Percentiles rank a stretch among this genome's conserved stretches.
These are phyloP conservation scores for Stramenopiles sp. DNA, from an alignment of 352 stramenopile species.

Conservation along the genomic window DNA sequence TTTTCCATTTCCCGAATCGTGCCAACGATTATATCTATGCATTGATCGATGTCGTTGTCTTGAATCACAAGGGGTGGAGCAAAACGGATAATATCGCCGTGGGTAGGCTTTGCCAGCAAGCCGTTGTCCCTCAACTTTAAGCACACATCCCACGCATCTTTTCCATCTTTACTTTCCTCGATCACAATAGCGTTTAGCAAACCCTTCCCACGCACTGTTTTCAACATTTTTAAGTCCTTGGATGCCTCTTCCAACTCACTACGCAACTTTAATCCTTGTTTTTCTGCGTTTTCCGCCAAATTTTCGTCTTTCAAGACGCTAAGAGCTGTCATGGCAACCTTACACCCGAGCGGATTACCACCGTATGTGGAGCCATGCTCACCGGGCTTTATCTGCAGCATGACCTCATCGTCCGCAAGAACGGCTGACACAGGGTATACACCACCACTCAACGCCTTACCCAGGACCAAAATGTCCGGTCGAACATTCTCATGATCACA, in stretches of 20 bases:
- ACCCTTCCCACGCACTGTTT: constrained; percentile 72
- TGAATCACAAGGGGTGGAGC: constrained; percentile 83
- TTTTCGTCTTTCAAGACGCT: constrained; percentile 87
- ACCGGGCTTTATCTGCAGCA: constrained; percentile 90
- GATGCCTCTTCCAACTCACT: constrained; percentile 41
- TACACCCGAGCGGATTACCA: constrained; percentile 85
- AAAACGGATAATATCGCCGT: constrained; percentile 93
- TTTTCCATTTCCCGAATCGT: constrained; percentile 34
- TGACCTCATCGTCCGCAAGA: constrained; percentile 82
- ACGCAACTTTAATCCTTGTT: constrained; percentile 75
- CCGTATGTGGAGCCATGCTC: constrained; percentile 92
- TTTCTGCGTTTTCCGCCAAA: constrained; percentile 72
- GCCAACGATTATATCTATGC: constrained; percentile 42
- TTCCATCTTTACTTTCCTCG: constrained; percentile 55
- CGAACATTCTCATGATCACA: constrained; percentile 85
- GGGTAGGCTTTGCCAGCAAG: constrained; percentile 93
- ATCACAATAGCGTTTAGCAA: constrained; percentile 97
- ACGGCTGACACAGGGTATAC: constrained; percentile 93
- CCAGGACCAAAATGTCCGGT: constrained; percentile 92
- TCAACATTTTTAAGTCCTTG: constrained; percentile 37
- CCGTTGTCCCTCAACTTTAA: constrained; percentile 79
- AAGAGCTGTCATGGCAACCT: constrained; percentile 86
- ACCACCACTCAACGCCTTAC: constrained; percentile 81
- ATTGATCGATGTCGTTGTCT: constrained; percentile 70
- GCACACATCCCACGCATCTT: constrained; percentile 82